Evolutionary conservation across 176 grass and related monocot genomes (phyloP), one percentile per base, ranked within the genome.

Genomic region (Phyllostachys edulis): DNA sequence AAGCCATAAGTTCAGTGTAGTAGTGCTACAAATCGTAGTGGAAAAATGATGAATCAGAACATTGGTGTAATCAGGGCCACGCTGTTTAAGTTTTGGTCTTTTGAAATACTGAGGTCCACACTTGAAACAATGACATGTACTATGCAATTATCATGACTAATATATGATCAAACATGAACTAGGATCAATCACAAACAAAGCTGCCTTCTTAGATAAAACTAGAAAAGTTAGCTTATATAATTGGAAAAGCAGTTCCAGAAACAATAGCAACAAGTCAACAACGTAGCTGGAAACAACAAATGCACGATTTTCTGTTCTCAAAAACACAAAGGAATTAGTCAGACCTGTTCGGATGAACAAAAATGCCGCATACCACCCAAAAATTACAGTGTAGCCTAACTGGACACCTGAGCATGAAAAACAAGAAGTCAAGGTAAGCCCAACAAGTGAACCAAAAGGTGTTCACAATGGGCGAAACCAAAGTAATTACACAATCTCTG

Each of bases 281-380:
- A 42, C 24, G 54, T 39, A 71, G 26, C 13, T 75, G 5, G 40
- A 59, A 92, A 46, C 47, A 64, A 21, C 18, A 21, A 70, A 84
- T 3, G 32, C 14, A 7, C 29, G 56, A 65, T 38, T 27, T 70
- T 24, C 7, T 23, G 29, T 36, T 80, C 49, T 37, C 17, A 52
- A 21, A 13, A 40, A 72, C 5, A 72, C 5, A 72, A 59, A 59
- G 20, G 62, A 78, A 80, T 77, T 63, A 73, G 62, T 32, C 8
- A 74, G 9, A 98, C 96, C 96, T 93, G 96, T 98, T 67, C 93
- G 87, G 63, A 92, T 93, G 83, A 95, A 98, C 38, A 98, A 82
- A 92, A 98, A 98, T 78, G 93, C 78, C 50, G 93, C 93, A 59
- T 95, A 98, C 96, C 96, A 98, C 71, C 96, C 96, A 85, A 98